Evolutionary conservation across 306 rosid genomes (phyloP).

Genomic region (Quillaja saponaria): DNA sequence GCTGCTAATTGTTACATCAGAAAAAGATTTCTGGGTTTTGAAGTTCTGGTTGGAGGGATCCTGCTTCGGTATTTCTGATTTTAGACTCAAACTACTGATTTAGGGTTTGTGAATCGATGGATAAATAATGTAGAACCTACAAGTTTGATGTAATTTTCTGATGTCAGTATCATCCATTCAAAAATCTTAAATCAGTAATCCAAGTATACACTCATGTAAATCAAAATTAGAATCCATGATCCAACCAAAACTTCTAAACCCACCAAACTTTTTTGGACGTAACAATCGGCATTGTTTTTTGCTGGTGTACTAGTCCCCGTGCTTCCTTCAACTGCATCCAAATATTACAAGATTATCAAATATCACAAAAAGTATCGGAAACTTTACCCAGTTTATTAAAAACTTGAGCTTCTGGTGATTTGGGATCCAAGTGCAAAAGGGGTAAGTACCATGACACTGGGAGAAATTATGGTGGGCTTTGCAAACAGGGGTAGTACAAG

Average conservation of each 20-base stretch:
- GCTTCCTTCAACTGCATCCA: slow-evolving; percentile 9
- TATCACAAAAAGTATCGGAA: too few relatives aligned
- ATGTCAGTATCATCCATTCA: too few relatives aligned
- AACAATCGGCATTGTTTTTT: slow-evolving; percentile 1
- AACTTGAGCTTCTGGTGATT: slow-evolving; percentile 55
- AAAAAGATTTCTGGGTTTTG: slow-evolving; percentile 16
- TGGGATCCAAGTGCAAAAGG: slow-evolving; percentile 43
- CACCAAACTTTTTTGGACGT: not conserved
- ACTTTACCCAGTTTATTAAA: too few relatives aligned
- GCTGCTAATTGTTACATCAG: slow-evolving; percentile 17
- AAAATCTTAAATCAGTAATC: too few relatives aligned
- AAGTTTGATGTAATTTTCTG: too few relatives aligned
- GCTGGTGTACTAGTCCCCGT: not conserved
- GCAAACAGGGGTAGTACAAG: slow-evolving; percentile 45
- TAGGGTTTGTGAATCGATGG: too few relatives aligned
- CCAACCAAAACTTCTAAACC: slow-evolving; percentile 1
- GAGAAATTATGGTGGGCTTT: slow-evolving; percentile 49
- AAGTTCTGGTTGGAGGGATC: slow-evolving; percentile 6
- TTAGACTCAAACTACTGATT: too few relatives aligned
- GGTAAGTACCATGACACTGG: slow-evolving; percentile 43
- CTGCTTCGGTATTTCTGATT: too few relatives aligned
- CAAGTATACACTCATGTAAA: too few relatives aligned
- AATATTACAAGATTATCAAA: too few relatives aligned
- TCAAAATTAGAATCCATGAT: not conserved
- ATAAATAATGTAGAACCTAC: too few relatives aligned